Base-by-base conservation (phyloP, 2,329 filamentous ascomycete genomes). In the Knoxdaviesia proteae region DNA sequence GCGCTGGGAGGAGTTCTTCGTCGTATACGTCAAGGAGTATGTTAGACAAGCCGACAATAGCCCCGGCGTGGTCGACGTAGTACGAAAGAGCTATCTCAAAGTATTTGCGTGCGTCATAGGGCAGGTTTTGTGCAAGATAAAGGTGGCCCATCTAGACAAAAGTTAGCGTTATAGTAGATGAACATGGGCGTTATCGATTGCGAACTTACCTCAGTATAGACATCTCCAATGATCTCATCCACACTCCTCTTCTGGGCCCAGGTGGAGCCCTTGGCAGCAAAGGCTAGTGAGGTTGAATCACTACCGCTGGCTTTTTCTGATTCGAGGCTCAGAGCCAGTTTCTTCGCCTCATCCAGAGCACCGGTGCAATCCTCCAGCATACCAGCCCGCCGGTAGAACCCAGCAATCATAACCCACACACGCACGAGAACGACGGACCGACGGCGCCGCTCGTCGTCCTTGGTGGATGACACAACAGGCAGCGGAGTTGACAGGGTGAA, bases 381-480 rank as follows among this genome's bases (percentile, higher is more conserved):
- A 6, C 71, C 72, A 6, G 88, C 84, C 42, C 84, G 74, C 32
- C 84, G 74, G 55, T 96, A 98, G 49, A 96, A 77, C 0, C 80
- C 80, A 2, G 84, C 80, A 47, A 94, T 84, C 54, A 90, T 80
- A 6, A 94, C 66, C 90, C 90, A 98, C 33, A 94, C 77, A 49
- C 79, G 80, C 20, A 86, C 64, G 10, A 98, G 56, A 7, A 75
- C 62, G 6, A 61, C 61, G 33, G 59, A 62, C 38, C 69, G 64
- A 42, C 67, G 66, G 32, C 62, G 60, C 48, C 60, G 63, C 47
- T 67, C 61, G 49, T 69, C 67, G 7, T 68, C 67, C 49, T 67
- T 68, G 6, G 71, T 58, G 44, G 76, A 73, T 34, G 70, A 64
- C 11, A 75, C 59, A 10, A 64, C 50, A 1, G 71, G 70, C 38